phyloP scores from a whole-genome alignment of 345 rosid genomes.

The Microthlaspi erraticum region DNA sequence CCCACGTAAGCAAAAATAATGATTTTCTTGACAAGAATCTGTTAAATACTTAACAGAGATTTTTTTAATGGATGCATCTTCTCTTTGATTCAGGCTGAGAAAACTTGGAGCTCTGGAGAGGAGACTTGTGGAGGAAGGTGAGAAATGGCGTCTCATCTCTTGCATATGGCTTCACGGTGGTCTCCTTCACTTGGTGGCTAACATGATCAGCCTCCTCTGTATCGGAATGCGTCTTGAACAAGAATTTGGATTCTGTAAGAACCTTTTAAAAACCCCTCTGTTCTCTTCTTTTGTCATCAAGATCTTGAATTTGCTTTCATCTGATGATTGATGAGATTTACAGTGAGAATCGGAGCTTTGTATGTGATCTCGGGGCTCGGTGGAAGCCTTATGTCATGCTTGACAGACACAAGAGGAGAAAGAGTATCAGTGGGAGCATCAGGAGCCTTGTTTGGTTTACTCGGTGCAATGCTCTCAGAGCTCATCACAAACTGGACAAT shows the following conservation, averaged over 20 bases:
- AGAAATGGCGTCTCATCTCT: constrained; percentile 77
- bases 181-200: constrained; percentile 67
- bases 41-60: background rate
- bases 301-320: background rate
- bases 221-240: constrained; percentile 83
- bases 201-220: constrained; percentile 82
- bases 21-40: background rate
- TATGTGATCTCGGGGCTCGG: constrained; percentile 81
- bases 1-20: constrained; percentile 52
- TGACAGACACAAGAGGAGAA: constrained; percentile 34
- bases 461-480: constrained; percentile 99
- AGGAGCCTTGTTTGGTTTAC: constrained; percentile 90
- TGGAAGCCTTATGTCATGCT: constrained; percentile 80
- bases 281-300: background rate
- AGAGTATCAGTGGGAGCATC: constrained; percentile 92
- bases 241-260: constrained; percentile 91
- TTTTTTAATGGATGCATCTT: background rate
- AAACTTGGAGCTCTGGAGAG: constrained; percentile 76
- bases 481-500: constrained; percentile 91
- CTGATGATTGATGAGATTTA: constrained; percentile 29
- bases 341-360: constrained; percentile 79
- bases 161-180: constrained; percentile 97
- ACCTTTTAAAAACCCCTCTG: background rate
- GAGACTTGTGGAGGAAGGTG: constrained; percentile 54
- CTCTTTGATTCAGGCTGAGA: constrained; percentile 58